Percentiles rank a stretch among this genome's conserved stretches.
These are phyloP conservation scores for Sporormia fimetaria DNA, from an alignment of 495 filamentous ascomycete genomes.

Conservation along the genomic window DNA sequence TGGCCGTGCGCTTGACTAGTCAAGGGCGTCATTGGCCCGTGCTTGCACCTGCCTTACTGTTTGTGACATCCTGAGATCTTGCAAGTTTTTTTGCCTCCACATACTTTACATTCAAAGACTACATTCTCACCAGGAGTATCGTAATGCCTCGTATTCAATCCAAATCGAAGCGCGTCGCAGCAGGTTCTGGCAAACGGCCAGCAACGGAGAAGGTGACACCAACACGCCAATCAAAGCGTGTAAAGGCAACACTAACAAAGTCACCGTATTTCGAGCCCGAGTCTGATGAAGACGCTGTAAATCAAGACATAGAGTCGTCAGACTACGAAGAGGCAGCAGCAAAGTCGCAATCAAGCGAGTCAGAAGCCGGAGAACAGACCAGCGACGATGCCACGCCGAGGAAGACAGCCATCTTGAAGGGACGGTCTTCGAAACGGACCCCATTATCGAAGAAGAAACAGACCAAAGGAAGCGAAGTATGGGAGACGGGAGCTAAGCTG, in stretches of 20 bases:
- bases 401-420: slow-evolving; percentile 20
- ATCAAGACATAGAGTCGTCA: slow-evolving; percentile 29
- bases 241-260: slow-evolving; percentile 44
- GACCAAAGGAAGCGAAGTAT: slow-evolving; percentile 42
- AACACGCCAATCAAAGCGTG: slow-evolving; percentile 36
- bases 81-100: no score
- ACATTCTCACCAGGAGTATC: no score
- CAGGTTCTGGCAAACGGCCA: slow-evolving; percentile 27
- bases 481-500: slow-evolving; percentile 48
- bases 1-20: no score
- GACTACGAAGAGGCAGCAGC: slow-evolving; percentile 33
- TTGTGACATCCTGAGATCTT: no score
- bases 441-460: slow-evolving; percentile 19
- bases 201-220: slow-evolving; percentile 22
- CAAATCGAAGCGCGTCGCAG: slow-evolving; percentile 1
- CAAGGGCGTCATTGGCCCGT: no score
- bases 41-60: no score
- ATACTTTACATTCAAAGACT: no score
- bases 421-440: slow-evolving; percentile 17
- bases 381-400: slow-evolving; percentile 28
- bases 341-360: slow-evolving; percentile 9
- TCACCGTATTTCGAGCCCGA: slow-evolving; percentile 46
- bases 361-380: slow-evolving; percentile 22
- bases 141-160: slow-evolving; percentile 16
- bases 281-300: slow-evolving; percentile 18